Evolutionary conservation across 495 filamentous ascomycete species (phyloP), one percentile per base, ranked within the genome.

Genomic region (Amphirosellinia nigrospora): DNA sequence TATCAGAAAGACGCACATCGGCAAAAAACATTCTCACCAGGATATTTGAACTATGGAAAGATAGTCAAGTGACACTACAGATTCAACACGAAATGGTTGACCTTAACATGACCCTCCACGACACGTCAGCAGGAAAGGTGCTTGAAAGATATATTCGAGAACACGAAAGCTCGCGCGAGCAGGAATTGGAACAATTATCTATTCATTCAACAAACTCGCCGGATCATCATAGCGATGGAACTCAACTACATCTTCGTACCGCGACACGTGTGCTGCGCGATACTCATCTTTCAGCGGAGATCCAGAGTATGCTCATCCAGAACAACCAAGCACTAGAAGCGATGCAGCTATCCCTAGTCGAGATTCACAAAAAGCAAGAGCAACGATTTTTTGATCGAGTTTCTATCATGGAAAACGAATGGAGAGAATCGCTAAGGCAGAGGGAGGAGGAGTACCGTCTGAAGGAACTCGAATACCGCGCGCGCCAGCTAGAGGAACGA

Each of bases 61-160:
- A 63, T 48, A 63, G 41, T 2, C 13, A 45, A 34, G 41, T 46
- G 13, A 66, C 50, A 32, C 66, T 75, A 19, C 34, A 53, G 23
- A 58, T 73, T 53, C 71, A 73, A 60, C 45, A 73, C 34, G 68
- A 75, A 41, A 71, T 73, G 46, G 66, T 73, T 1, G 15, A 70
- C 19, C 64, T 70, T 16, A 64, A 64, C 50, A 43, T 61, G 61
- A 46, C 36, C 23, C 62, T 70, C 16, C 50, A 60, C 23, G 71
- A 70, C 30, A 74, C 66, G 9, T 63, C 60, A 21, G 60, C 60
- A 34, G 60, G 60, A 41, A 63, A 48, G 10, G 41, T 46, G 6
- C 60, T 63, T 7, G 60, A 63, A 63, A 3, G 9, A 34, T 26
- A 36, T 15, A 63, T 63, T 21, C 19, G 5, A 21, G 15, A 26